A percentile compares a stretch with the other conserved stretches of the same genome.
Evolutionary conservation across 2,329 filamentous ascomycete genomes (phyloP).

Genomic region (Ceratocystis cubensis): DNA sequence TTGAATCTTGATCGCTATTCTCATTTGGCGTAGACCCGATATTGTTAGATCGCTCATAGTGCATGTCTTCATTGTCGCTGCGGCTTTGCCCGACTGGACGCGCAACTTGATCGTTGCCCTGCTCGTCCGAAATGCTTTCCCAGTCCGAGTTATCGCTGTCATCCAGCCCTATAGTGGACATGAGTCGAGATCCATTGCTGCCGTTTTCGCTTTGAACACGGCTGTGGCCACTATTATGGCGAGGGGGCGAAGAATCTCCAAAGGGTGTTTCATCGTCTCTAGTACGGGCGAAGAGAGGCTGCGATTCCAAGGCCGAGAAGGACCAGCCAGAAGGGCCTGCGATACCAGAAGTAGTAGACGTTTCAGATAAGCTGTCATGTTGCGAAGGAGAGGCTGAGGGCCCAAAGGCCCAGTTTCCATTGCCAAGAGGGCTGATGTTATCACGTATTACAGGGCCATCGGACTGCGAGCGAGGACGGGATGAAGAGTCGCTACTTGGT

Average conservation of each 20-base stretch:
- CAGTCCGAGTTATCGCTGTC: slow-evolving; percentile 14
- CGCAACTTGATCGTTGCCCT: neutral
- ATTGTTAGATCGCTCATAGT: slow-evolving; percentile 4
- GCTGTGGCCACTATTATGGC: slow-evolving; percentile 10
- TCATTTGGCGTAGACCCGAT: neutral
- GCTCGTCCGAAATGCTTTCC: slow-evolving; percentile 16
- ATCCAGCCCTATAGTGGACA: slow-evolving; percentile 1
- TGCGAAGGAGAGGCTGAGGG: neutral
- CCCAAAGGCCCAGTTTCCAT: slow-evolving; percentile 42
- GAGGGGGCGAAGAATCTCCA: slow-evolving; percentile 17
- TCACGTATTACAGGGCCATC: slow-evolving; percentile 40
- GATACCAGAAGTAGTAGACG: neutral
- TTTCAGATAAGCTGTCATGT: neutral
- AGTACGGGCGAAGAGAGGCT: slow-evolving; percentile 19
- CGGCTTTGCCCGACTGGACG: neutral
- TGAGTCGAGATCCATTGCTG: slow-evolving; percentile 9
- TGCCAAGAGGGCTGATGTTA: slow-evolving; percentile 40
- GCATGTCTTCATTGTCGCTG: slow-evolving; percentile 4
- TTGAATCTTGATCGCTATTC: neutral
- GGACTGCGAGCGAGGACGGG: slow-evolving; percentile 37
- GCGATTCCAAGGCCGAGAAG: slow-evolving; percentile 17
- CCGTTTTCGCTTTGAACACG: slow-evolving; percentile 1
- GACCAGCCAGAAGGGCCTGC: slow-evolving; percentile 13
- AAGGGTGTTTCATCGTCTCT: slow-evolving; percentile 17
- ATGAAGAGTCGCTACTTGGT: slow-evolving; percentile 4